Evolutionary conservation across 805 yeast species (phyloP).

Genomic region (Myxozyma melibiosi): DNA sequence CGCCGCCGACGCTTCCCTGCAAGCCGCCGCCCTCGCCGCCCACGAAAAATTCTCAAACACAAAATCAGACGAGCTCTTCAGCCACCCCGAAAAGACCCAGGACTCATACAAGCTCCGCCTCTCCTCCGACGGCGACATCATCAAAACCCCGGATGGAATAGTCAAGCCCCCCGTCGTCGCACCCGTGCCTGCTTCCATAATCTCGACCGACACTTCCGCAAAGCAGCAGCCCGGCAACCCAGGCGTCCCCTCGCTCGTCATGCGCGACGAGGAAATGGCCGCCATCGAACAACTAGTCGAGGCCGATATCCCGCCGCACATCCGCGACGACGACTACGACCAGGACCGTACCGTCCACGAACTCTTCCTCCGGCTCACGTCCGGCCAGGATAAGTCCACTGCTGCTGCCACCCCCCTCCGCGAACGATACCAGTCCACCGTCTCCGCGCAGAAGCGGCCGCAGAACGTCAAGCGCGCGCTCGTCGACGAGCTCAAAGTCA

Average conservation of each 20-base stretch:
- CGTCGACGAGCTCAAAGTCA: background rate
- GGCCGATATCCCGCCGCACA: background rate
- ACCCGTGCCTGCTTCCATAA: background rate
- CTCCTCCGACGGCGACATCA: background rate
- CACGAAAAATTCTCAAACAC: background rate
- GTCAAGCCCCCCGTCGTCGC: background rate
- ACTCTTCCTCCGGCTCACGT: background rate
- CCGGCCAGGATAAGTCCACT: background rate
- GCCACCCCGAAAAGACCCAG: background rate
- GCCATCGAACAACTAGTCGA: background rate
- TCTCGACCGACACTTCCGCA: background rate
- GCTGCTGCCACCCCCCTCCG: too few relatives aligned
- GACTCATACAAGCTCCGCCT: background rate
- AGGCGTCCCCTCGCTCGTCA: background rate
- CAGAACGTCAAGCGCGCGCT: constrained; percentile 1
- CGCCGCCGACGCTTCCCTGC: background rate
- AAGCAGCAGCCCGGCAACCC: background rate
- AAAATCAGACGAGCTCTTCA: background rate
- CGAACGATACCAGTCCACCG: background rate
- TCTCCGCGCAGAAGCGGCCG: background rate
- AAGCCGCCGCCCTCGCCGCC: background rate
- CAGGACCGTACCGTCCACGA: background rate
- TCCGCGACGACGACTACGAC: background rate
- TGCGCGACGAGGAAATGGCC: background rate
- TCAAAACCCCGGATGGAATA: background rate